These are phyloP conservation scores for Haplosporangium sp. DNA, from an alignment of 371 early-diverging fungal species.

Conservation along the genomic window DNA sequence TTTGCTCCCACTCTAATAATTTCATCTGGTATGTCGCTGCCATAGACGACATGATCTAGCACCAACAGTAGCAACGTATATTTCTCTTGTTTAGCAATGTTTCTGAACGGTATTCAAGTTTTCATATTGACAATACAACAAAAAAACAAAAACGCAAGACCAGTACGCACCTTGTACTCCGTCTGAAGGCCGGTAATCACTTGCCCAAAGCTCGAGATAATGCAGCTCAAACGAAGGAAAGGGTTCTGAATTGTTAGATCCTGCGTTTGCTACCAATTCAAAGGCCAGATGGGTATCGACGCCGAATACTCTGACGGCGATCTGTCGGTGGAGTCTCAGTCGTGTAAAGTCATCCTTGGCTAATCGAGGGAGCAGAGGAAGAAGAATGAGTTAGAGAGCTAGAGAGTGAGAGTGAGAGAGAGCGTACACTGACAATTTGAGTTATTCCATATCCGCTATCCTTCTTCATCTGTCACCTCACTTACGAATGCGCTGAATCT, in stretches of 20 bases:
- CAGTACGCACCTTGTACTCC: not conserved
- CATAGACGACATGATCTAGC: slow-evolving; percentile 22
- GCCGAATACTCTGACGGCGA: not conserved
- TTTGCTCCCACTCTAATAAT: slow-evolving; percentile 7
- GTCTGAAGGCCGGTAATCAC: not conserved
- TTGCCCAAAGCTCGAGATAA: slow-evolving; percentile 8
- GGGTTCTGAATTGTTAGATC: not conserved
- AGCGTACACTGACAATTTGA: not conserved
- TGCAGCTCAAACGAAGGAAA: not conserved
- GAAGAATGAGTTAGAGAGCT: too few relatives aligned
- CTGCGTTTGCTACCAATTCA: not conserved
- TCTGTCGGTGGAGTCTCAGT: slow-evolving; percentile 12
- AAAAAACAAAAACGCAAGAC: too few relatives aligned
- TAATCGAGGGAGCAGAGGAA: too few relatives aligned
- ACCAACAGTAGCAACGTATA: not conserved
- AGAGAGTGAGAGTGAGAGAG: not conserved
- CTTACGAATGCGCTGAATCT: not conserved
- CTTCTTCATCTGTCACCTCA: not conserved
- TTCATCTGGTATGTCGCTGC: slow-evolving; percentile 7
- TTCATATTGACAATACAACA: too few relatives aligned
- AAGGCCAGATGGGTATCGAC: not conserved
- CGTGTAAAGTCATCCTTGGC: slow-evolving; percentile 6
- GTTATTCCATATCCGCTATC: too few relatives aligned
- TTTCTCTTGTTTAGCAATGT: too few relatives aligned
- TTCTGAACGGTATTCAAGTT: too few relatives aligned